These are phyloP conservation scores for Amanita subjunquillea DNA, from an alignment of 768 basidiomycete genomes.

Conservation along the genomic window DNA sequence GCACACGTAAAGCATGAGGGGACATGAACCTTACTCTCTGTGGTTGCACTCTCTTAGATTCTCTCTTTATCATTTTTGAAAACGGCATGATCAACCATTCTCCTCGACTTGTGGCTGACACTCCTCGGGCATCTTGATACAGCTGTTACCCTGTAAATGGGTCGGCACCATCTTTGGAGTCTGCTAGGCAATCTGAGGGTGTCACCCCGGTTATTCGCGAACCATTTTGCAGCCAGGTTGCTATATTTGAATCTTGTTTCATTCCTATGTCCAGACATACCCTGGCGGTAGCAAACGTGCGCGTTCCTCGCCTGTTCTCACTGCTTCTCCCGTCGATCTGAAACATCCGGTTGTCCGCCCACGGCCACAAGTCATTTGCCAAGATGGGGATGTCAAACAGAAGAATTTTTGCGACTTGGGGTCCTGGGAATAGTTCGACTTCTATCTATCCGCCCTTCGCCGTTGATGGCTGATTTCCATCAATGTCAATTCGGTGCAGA, in stretches of 20 bases:
- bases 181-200: constrained; percentile 83
- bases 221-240: constrained; percentile 84
- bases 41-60: constrained; percentile 61
- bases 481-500: no score
- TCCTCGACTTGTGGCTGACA: constrained; percentile 91
- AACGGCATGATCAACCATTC: constrained; percentile 91
- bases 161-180: constrained; percentile 87
- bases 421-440: no score
- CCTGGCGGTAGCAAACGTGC: constrained; percentile 87
- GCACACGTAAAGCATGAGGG: no score
- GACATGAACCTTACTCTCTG: no score
- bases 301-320: neutral
- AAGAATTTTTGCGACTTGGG: no score
- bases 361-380: no score
- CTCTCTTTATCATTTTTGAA: constrained; percentile 91
- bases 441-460: no score
- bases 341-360: no score
- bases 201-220: constrained; percentile 60
- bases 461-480: no score
- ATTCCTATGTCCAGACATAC: no score
- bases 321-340: neutral
- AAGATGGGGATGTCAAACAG: no score
- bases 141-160: constrained; percentile 53
- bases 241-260: constrained; percentile 88
- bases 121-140: constrained; percentile 46